Percentiles rank a stretch among this genome's conserved stretches.
Conservation (phyloP, 768 basidiomycete genomes). For the Russula abietina region DNA sequence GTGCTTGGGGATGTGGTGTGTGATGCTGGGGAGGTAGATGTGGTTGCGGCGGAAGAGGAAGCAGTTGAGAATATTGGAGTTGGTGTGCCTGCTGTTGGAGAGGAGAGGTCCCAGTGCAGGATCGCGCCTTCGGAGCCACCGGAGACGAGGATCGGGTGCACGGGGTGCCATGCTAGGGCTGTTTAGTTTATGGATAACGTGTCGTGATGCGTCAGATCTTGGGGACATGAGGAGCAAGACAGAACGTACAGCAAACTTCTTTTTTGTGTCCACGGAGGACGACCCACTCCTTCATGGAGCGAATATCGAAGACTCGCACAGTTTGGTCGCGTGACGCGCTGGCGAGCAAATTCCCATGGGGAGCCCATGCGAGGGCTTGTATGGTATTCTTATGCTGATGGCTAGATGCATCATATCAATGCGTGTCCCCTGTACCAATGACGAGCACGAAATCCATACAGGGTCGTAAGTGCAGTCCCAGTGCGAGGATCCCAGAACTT, state of each 20-base stretch:
- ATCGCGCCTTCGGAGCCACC: conserved; percentile 94
- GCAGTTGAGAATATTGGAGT: not conserved
- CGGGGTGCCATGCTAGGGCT: conserved; percentile 96
- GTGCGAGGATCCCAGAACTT: conserved; percentile 99
- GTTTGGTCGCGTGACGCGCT: conserved; percentile 94
- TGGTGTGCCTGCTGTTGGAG: conserved; percentile 47
- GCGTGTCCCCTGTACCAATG: not conserved
- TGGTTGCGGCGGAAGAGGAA: not conserved
- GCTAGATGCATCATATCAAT: conserved; percentile 35
- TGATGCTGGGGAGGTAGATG: not conserved
- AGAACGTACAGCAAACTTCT: conserved; percentile 51
- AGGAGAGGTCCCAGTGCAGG: conserved; percentile 86
- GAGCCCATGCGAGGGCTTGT: conserved; percentile 89
- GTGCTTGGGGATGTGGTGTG: not conserved
- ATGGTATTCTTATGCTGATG: conserved; percentile 98
- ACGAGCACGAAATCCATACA: conserved; percentile 46
- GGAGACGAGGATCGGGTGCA: conserved; percentile 85
- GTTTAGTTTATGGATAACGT: not conserved
- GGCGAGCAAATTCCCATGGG: conserved; percentile 89
- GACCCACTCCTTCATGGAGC: conserved; percentile 94
- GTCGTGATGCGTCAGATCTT: not conserved
- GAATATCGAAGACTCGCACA: conserved; percentile 93
- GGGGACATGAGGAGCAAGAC: not conserved
- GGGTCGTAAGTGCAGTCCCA: conserved; percentile 80
- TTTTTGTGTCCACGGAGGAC: conserved; percentile 95